Conservation (phyloP, 2,329 filamentous ascomycete species). For the Colletotrichum brevisporum region DNA sequence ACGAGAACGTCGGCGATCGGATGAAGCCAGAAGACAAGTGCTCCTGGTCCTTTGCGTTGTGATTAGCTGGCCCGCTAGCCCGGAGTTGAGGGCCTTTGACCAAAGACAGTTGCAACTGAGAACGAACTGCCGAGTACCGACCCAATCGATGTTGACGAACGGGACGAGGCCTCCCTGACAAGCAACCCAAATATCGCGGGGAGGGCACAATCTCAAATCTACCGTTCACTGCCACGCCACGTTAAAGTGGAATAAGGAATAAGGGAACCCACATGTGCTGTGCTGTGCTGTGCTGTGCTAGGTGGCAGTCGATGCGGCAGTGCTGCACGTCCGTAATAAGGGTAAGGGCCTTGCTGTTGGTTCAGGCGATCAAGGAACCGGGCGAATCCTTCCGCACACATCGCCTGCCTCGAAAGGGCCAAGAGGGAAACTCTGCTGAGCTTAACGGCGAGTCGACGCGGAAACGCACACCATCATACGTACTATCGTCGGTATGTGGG, state of each 20-base stretch:
- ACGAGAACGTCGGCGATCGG: constrained; percentile 31
- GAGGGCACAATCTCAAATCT: neutral
- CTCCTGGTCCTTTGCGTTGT: constrained; percentile 13
- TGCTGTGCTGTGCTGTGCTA: no score
- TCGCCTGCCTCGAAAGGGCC: neutral
- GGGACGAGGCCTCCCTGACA: constrained; percentile 7
- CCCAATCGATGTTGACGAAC: neutral
- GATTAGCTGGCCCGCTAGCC: constrained; percentile 23
- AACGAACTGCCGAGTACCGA: constrained; percentile 10
- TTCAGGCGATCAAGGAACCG: neutral
- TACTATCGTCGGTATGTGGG: neutral
- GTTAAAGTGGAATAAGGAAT: neutral
- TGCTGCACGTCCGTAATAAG: neutral
- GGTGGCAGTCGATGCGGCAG: no score
- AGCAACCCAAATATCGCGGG: constrained; percentile 5
- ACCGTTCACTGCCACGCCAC: constrained; percentile 27
- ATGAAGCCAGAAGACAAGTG: constrained; percentile 34
- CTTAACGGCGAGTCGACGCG: neutral
- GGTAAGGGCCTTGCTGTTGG: neutral
- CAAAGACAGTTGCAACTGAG: neutral
- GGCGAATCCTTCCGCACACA: constrained; percentile 22
- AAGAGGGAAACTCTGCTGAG: constrained; percentile 8
- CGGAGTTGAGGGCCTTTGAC: constrained; percentile 10
- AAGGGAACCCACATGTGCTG: constrained; percentile 11
- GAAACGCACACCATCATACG: constrained; percentile 10